Conservation (phyloP, 345 rosid genomes). For the Lepidium aucheri region DNA sequence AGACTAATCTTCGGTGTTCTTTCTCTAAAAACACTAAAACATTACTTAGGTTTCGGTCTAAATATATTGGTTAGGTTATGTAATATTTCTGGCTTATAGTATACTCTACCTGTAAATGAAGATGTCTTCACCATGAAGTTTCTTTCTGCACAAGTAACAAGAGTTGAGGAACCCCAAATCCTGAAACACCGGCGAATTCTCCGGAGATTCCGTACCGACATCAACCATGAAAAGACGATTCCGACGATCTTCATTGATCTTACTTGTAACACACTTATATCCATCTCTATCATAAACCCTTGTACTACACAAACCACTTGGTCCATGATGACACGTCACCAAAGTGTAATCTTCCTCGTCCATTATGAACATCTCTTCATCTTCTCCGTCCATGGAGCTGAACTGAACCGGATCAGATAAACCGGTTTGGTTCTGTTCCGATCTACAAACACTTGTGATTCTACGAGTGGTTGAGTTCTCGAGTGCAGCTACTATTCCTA, state of each 20-base stretch:
- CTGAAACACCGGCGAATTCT: conserved; percentile 17
- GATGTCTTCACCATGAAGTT: conserved; percentile 63
- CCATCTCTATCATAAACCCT: conserved; percentile 47
- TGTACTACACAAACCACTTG: conserved; percentile 35
- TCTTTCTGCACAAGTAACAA: conserved; percentile 59
- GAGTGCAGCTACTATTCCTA: conserved; percentile 74
- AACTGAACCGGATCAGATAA: conserved; percentile 37
- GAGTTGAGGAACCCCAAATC: conserved; percentile 49
- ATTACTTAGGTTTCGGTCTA: too few relatives aligned
- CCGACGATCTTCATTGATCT: background rate
- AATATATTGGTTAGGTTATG: too few relatives aligned
- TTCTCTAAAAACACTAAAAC: too few relatives aligned
- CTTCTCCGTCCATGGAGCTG: conserved; percentile 32
- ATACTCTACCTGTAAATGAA: conserved; percentile 91
- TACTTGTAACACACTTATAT: conserved; percentile 16
- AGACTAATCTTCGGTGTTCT: too few relatives aligned
- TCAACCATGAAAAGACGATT: conserved; percentile 9
- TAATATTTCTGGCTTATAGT: too few relatives aligned
- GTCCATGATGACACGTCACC: conserved; percentile 51
- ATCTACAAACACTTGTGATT: conserved; percentile 17
- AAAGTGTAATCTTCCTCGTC: conserved; percentile 61
- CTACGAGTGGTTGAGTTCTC: conserved; percentile 39
- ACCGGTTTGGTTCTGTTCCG: conserved; percentile 14
- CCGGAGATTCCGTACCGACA: conserved; percentile 20
- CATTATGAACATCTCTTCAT: conserved; percentile 33